These are phyloP conservation scores for Raphanus raphanistrum DNA, from an alignment of 345 rosid species.

Conservation along the genomic window DNA sequence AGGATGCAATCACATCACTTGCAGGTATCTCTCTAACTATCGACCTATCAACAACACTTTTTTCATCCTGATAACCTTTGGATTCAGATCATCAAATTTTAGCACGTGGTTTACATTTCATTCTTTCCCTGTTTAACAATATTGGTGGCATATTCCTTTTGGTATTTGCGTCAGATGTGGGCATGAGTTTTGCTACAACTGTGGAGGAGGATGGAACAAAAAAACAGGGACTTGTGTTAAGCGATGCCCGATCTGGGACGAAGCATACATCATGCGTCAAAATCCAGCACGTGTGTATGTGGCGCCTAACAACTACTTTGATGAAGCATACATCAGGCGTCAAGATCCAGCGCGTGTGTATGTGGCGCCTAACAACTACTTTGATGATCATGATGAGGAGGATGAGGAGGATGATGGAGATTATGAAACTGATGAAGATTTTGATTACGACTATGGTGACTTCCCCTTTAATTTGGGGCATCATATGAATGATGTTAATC, in stretches of 20 bases:
- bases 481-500: not conserved
- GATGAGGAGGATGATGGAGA: not conserved
- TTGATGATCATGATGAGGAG: not conserved
- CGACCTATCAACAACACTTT: not conserved
- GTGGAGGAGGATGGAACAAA: constrained; percentile 54
- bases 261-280: constrained; percentile 25
- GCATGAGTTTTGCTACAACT: constrained; percentile 57
- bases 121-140: not conserved
- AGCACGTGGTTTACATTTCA: not conserved
- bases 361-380: not conserved
- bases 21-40: constrained; percentile 45
- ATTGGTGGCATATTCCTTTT: constrained; percentile 1
- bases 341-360: constrained; percentile 1
- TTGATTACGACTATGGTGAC: constrained; percentile 9
- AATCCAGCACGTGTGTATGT: not conserved
- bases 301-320: not conserved
- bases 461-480: not conserved
- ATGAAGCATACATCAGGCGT: constrained; percentile 20
- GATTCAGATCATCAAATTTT: not conserved
- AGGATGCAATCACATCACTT: constrained; percentile 65
- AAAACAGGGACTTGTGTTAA: constrained; percentile 36
- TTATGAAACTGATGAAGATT: constrained; percentile 4
- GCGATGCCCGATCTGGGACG: constrained; percentile 51
- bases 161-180: constrained; percentile 46
- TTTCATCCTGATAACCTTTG: not conserved